Percentiles rank a stretch among this genome's conserved stretches.
phyloP scores from a whole-genome alignment of 257 asterid genomes.

The Marsdenia floribunda region DNA sequence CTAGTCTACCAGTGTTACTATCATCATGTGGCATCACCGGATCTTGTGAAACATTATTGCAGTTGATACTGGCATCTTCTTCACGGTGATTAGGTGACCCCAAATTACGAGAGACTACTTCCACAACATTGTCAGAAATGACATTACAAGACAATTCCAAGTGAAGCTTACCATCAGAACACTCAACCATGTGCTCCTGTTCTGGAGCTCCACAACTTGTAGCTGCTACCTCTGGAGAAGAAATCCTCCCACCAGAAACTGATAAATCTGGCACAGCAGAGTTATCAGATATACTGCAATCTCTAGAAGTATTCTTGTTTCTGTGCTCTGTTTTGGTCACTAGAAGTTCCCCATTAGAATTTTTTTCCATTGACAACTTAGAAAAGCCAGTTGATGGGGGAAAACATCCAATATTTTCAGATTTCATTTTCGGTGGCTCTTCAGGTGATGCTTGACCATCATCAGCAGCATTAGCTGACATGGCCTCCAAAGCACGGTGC shows the following conservation, averaged over 20 bases:
- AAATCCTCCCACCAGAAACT: constrained; percentile 22
- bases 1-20: constrained; percentile 33
- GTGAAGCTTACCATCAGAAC: constrained; percentile 25
- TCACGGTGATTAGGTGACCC: constrained; percentile 17
- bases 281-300: constrained; percentile 31
- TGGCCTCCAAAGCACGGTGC: constrained; percentile 95
- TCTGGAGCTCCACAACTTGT: constrained; percentile 24
- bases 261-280: constrained; percentile 22
- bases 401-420: constrained; percentile 18
- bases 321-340: constrained; percentile 22
- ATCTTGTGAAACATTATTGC: constrained; percentile 23
- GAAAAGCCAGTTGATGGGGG: constrained; percentile 25
- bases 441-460: constrained; percentile 39
- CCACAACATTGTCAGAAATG: constrained; percentile 24
- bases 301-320: constrained; percentile 27
- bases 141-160: constrained; percentile 21
- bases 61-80: constrained; percentile 20
- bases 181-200: constrained; percentile 30
- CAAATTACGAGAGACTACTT: constrained; percentile 28
- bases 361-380: constrained; percentile 29
- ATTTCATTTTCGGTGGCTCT: constrained; percentile 24
- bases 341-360: constrained; percentile 30
- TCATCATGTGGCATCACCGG: constrained; percentile 19
- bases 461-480: constrained; percentile 94
- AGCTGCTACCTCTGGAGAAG: constrained; percentile 27